phyloP scores from a whole-genome alignment of 116 monocot species.

The Phalaenopsis hybrid region DNA sequence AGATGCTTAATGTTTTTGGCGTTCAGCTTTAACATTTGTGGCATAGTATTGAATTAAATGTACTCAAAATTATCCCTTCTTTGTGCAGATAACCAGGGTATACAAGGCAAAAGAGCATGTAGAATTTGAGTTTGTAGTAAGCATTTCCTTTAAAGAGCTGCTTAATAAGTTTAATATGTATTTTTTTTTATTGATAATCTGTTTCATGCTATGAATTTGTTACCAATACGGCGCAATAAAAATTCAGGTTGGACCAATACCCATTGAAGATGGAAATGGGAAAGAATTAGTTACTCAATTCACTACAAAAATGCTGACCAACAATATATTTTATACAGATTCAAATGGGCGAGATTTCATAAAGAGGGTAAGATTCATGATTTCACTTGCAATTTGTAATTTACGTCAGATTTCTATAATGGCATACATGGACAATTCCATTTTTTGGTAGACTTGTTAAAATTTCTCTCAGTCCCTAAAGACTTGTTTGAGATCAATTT shows the following conservation, averaged over 20 bases:
- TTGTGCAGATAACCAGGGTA: constrained; percentile 62
- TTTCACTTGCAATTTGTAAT: constrained; percentile 1
- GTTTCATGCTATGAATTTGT: neutral
- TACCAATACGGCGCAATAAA: constrained; percentile 6
- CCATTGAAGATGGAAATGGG: constrained; percentile 72
- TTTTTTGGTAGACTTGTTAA: neutral
- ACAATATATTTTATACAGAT: constrained; percentile 94
- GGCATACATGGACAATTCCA: neutral
- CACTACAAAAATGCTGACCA: constrained; percentile 54
- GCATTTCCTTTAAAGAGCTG: constrained; percentile 11
- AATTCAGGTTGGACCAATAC: constrained; percentile 84
- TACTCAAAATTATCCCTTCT: neutral
- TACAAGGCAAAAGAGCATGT: constrained; percentile 74
- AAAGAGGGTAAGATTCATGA: constrained; percentile 65
- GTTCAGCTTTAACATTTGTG: neutral
- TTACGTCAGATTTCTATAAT: neutral
- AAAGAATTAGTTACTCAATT: constrained; percentile 82
- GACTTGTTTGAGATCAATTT: neutral
- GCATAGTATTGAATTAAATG: neutral
- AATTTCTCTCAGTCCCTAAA: neutral
- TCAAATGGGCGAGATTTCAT: constrained; percentile 97
- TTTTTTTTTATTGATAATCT: neutral
- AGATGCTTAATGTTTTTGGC: neutral
- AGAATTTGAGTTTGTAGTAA: constrained; percentile 76
- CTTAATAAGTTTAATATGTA: neutral